Evolutionary conservation across 768 basidiomycete genomes (phyloP), one percentile per base, ranked within the genome.

Genomic region (Termitomyces sp.): DNA sequence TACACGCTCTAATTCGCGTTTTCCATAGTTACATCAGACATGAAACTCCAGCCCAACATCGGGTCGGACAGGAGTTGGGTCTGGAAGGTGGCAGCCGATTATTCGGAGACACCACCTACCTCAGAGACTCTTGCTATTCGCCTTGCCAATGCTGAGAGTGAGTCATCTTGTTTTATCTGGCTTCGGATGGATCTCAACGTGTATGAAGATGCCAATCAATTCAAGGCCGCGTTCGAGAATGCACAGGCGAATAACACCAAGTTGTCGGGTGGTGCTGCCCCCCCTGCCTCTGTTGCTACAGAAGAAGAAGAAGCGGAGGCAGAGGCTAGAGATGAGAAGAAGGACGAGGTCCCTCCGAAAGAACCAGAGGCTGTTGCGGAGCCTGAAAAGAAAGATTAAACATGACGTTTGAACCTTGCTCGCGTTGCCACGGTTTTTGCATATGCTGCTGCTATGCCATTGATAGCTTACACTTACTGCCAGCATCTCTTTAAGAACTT

Each of bases 41-140:
- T 98, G 93, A 84, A 77, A 64, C 86, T 99, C 63, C 93, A 96
- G 69, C 92, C 95, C 67, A 98, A 98, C 75, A 92, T 98, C 66
- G 96, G 95, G 51, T 98, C 95, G 50, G 97, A 99, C 78, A 84
- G 97, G 73, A 96, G 94, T 66, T 98, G 97, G 97, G 95, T 99
- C 34, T 98, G 91, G 89, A 96, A 97, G 72, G 94, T 96, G 52
- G 82, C 85, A 52, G 96, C 96, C 27, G 97, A 99, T 72, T 95
- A 91, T 69, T 85, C 96, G 52, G 97, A 99, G 70, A 78, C 80
- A 52, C 93, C 91, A 45, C 84, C 96, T 23, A 89, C 92, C 44
- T 71, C 94, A 21, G 97, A 98, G 76, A 99, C 97, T 25, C 86
- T 99, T 59, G 97, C 97, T 50, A 97, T 99, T 69, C 91, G 97